Base-by-base conservation (phyloP, 148 eudicot genomes). In the Rhododendron ferrugineum region DNA sequence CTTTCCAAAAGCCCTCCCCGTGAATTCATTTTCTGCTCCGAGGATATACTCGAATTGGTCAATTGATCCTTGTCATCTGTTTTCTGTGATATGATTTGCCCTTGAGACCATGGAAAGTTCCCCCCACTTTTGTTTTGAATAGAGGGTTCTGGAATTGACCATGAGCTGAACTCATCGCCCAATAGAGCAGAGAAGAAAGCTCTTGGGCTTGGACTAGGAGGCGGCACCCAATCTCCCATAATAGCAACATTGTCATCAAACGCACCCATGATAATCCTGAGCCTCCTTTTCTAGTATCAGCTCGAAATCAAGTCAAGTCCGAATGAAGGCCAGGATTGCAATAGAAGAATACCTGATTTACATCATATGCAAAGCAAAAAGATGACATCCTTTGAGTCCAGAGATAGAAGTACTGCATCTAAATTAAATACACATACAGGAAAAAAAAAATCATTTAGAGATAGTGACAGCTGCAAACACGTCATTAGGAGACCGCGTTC, bases 1-100 rank as follows among this genome's bases (percentile, higher is more conserved):
- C 93, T 88, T 76, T 92, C 92, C 47, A 80, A 40, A 76, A 92
- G 93, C 23, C 93, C 91, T 77, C 89, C 90, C 30, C 91, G 86
- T 3, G 86, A 85, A 78, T 86, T 66, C 79, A 70, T 44, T 84
- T 87, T 90, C 86, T 89, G 90, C 68, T 86, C 91, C 0, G 78
- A 37, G 85, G 85, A 89, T 78, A 54, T 3, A 54, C 60, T 73
- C 34, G 82, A 54, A 44, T 79, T 86, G 75, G 73, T 58, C 22
- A 73, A 64, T 68, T 84, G 87, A 81, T 85, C 75, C 54, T 84
- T 86, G 13, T 86, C 90, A 32, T 90, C 87, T 85, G 46, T 84
- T 86, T 81, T 85, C 87, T 66, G 50, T 14, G 88, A 79, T 15
- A 77, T 5, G 40, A n/a, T 66, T 56, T 84, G 85, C 54, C 85